Evolutionary conservation across 2,329 filamentous ascomycete species (phyloP).

Genomic region (Ascosphaera acerosa): DNA sequence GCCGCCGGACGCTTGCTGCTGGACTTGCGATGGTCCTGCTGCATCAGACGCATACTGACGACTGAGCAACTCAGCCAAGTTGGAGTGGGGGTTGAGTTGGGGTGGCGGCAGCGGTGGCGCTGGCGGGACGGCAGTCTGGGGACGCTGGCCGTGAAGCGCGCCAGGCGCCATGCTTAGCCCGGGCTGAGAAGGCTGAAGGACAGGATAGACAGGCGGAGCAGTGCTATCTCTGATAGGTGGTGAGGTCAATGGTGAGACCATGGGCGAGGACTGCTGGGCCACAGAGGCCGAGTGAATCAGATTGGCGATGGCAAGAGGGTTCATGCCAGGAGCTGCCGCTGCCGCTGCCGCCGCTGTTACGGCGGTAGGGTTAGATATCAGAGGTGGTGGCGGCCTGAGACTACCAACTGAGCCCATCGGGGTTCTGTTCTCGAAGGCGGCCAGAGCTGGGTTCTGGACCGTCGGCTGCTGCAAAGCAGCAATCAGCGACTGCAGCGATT

Average conservation of each 20-base stretch:
- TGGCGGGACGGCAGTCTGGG: background rate
- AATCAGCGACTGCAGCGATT: conserved; percentile 44
- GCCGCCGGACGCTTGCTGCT: conserved; percentile 7
- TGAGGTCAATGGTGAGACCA: background rate
- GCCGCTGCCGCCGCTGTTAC: background rate
- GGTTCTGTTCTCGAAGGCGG: conserved; percentile 7
- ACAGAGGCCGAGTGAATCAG: background rate
- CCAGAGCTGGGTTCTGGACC: conserved; percentile 14
- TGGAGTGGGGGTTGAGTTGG: background rate
- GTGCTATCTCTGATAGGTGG: background rate
- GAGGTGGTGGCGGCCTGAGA: conserved; percentile 1
- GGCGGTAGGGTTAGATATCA: background rate
- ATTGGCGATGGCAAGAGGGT: background rate
- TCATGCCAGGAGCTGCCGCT: background rate
- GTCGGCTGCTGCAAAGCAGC: conserved; percentile 26
- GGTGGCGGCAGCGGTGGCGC: background rate
- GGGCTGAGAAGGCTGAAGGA: conserved; percentile 9
- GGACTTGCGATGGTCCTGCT: conserved; percentile 6
- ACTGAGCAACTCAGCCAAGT: background rate
- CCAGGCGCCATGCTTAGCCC: conserved; percentile 17
- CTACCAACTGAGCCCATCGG: background rate
- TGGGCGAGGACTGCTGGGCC: background rate
- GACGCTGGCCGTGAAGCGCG: conserved; percentile 11
- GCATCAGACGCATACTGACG: conserved; percentile 1
- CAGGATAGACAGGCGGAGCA: background rate